Evolutionary conservation across 257 asterid genomes (phyloP).

Genomic region (Fraxinus quadrangulata): DNA sequence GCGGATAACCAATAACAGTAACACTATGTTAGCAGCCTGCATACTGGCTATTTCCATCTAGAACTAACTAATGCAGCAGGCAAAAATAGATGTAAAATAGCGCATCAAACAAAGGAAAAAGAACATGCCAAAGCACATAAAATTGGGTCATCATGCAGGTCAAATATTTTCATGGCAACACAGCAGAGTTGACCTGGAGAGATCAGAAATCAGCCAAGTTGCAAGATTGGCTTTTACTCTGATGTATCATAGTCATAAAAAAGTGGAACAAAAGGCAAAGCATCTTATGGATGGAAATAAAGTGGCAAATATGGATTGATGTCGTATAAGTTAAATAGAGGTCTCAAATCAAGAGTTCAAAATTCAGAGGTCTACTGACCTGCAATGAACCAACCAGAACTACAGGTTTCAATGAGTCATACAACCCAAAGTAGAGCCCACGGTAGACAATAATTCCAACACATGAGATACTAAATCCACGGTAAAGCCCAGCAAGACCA

Average conservation of each 20-base stretch:
- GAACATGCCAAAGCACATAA: neutral
- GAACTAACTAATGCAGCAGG: neutral
- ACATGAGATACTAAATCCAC: conserved; percentile 31
- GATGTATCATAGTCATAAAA: neutral
- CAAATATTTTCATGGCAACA: neutral
- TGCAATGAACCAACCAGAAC: conserved; percentile 35
- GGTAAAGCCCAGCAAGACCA: conserved; percentile 34
- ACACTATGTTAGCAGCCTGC: neutral
- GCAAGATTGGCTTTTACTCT: neutral
- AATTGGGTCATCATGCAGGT: neutral
- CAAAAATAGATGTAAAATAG: neutral
- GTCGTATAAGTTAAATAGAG: neutral
- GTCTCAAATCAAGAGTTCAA: neutral
- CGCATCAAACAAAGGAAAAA: neutral
- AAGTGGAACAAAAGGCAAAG: neutral
- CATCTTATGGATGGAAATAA: neutral
- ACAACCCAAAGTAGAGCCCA: conserved; percentile 35
- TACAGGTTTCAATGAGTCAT: conserved; percentile 37
- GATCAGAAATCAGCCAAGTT: neutral
- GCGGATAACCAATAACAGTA: neutral
- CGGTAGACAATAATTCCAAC: conserved; percentile 31
- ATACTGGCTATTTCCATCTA: neutral
- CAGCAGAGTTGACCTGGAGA: neutral
- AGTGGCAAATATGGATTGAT: neutral
- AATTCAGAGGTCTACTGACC: conserved; percentile 18